Evolutionary conservation across 2,329 filamentous ascomycete genomes (phyloP), one percentile per base, ranked within the genome.

Genomic region (Karstenula rhodostoma): DNA sequence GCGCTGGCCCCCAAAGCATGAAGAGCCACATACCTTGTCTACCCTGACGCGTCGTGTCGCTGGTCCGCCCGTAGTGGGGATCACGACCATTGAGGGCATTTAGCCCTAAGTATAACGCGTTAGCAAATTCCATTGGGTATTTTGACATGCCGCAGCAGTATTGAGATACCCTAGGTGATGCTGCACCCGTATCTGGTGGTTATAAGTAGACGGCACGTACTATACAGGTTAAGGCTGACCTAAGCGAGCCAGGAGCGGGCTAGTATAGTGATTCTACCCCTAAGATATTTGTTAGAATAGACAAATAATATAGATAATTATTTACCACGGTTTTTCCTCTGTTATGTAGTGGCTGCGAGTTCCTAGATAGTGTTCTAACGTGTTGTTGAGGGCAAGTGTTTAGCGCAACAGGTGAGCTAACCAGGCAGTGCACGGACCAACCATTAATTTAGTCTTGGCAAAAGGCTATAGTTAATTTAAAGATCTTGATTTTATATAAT

Each of bases 1-100:
- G 25, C 25, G 35, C 40, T 50, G 62, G 37, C n/a, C 0, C 44
- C 10, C 37, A n/a, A 4, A n/a, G 19, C 12, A 4, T 19, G 17
- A 32, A 9, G 33, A n/a, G 29, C n/a, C 4, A 50, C 62, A 64
- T 61, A 76, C 75, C 60, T 70, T 63, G 32, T 72, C 64, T 3
- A 71, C 54, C 0, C 60, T 58, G 1, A 77, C 66, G 5, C 70
- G 67, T 6, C 65, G 68, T 47, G 60, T 65, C 13, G 49, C 46
- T 23, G 57, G 63, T 48, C 64, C 65, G 47, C 59, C 51, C 25
- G 37, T 64, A 10, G 62, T 64, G 4, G 70, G 68, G n/a, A 75
- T 68, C 0, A 74, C 63, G 10, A 77, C 73, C 64, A 63, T 73
- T 1, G 67, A 35, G 1, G 69, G 69, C 73, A 76, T 76, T n/a